These are phyloP conservation scores for Danielia reshetovae DNA, from an alignment of 805 yeast species.

Conservation along the genomic window DNA sequence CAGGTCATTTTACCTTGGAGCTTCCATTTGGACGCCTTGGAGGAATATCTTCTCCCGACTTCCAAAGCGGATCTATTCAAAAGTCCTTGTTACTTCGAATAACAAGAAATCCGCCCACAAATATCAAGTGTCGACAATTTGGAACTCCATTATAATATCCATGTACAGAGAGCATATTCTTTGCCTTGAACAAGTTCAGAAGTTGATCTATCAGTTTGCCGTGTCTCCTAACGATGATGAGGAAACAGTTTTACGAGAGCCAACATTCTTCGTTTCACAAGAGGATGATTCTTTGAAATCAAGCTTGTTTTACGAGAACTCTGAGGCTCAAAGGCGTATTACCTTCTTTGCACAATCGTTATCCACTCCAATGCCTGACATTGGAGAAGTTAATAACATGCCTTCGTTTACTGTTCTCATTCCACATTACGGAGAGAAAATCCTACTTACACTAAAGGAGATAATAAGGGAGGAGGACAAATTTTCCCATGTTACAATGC, in stretches of 20 bases:
- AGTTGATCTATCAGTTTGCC: conserved; percentile 60
- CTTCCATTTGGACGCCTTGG: conserved; percentile 89
- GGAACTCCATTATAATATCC: conserved; percentile 82
- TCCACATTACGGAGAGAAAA: conserved; percentile 96
- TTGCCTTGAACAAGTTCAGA: conserved; percentile 68
- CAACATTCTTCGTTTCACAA: conserved; percentile 74
- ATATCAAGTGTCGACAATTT: conserved; percentile 52
- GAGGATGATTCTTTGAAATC: conserved; percentile 69
- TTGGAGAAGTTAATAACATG: conserved; percentile 27
- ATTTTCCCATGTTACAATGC: conserved; percentile 87
- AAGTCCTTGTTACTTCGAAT: conserved; percentile 49
- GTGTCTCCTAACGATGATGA: conserved; percentile 45
- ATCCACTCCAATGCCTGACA: conserved; percentile 80
- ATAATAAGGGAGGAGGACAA: conserved; percentile 97
- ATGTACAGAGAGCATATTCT: conserved; percentile 80
- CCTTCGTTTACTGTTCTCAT: conserved; percentile 55
- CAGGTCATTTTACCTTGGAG: conserved; percentile 68
- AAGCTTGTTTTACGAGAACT: conserved; percentile 53
- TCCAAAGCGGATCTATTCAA: conserved; percentile 72
- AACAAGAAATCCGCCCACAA: conserved; percentile 42
- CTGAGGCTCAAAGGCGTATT: conserved; percentile 79
- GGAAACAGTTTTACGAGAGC: conserved; percentile 54
- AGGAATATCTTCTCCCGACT: conserved; percentile 70
- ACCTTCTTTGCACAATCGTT: conserved; percentile 89
- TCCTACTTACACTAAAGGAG: conserved; percentile 86